phyloP scores from a whole-genome alignment of 441 rosid species.

The Populus hybrid region DNA sequence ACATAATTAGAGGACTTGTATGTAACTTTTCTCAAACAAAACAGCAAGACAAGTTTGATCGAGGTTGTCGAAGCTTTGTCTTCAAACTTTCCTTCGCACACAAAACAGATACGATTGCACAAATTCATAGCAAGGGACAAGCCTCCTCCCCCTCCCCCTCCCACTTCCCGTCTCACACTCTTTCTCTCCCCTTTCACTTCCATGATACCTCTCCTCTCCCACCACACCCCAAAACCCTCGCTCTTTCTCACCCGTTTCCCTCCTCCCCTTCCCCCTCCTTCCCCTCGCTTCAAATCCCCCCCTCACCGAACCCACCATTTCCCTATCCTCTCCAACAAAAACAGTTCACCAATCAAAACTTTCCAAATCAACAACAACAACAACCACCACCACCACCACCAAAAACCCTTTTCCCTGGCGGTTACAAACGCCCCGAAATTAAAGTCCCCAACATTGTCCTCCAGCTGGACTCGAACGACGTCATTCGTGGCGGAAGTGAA shows the following conservation, averaged over 20 bases:
- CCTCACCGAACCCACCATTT: conserved; percentile 26
- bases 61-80: neutral
- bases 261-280: conserved; percentile 16
- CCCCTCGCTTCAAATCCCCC: conserved; percentile 26
- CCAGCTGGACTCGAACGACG: conserved; percentile 58
- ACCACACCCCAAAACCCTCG: conserved; percentile 19
- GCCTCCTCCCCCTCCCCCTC: no score
- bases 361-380: no score
- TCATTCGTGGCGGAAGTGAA: conserved; percentile 29
- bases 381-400: conserved; percentile 35
- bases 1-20: no score
- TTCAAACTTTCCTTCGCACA: neutral
- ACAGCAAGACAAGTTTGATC: neutral
- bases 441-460: conserved; percentile 68
- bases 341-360: conserved; percentile 17
- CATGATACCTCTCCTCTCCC: conserved; percentile 36
- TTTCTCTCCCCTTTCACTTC: conserved; percentile 4
- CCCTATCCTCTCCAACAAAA: conserved; percentile 20
- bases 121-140: no score
- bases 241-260: conserved; percentile 8
- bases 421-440: conserved; percentile 83
- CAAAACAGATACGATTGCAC: neutral
- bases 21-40: no score
- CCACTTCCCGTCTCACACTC: no score
- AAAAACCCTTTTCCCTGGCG: conserved; percentile 85